Evolutionary conservation across 305 asterid species (phyloP).

Genomic region (Rubia occidens): DNA sequence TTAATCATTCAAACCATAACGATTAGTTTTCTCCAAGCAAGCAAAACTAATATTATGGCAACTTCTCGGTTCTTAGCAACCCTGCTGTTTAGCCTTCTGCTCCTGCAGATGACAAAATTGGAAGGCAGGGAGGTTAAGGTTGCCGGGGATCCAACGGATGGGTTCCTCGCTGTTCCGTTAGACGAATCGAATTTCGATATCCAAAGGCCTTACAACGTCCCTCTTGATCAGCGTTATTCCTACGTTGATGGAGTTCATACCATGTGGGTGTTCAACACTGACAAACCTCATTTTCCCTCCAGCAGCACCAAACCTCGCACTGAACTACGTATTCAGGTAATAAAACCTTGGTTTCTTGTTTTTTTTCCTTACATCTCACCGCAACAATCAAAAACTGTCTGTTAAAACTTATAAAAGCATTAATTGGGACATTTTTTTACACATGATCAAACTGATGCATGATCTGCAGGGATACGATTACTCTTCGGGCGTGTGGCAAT

Average conservation of each 20-base stretch:
- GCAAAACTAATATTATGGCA: not conserved
- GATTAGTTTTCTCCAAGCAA: not conserved
- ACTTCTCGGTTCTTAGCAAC: not conserved
- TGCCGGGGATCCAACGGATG: constrained; percentile 17
- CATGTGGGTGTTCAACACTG: constrained; percentile 23
- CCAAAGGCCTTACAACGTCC: constrained; percentile 25
- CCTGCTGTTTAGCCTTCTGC: not conserved
- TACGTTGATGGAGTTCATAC: constrained; percentile 27
- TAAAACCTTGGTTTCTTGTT: not conserved
- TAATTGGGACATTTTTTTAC: too few species aligned
- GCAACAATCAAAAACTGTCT: not conserved
- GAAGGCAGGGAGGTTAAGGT: not conserved
- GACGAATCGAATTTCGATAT: constrained; percentile 14
- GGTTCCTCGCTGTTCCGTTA: constrained; percentile 15
- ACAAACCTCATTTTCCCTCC: constrained; percentile 21
- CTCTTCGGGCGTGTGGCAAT: constrained; percentile 41
- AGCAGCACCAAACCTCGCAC: constrained; percentile 28
- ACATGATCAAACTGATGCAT: too few species aligned
- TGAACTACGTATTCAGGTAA: constrained; percentile 22
- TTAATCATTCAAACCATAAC: not conserved
- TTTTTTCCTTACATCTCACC: too few species aligned
- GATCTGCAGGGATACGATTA: constrained; percentile 29
- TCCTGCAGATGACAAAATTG: not conserved
- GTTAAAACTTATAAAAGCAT: too few species aligned
- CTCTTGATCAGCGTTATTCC: constrained; percentile 22